Conservation (phyloP, 2,329 filamentous ascomycete genomes). For the Penicillium sp. region DNA sequence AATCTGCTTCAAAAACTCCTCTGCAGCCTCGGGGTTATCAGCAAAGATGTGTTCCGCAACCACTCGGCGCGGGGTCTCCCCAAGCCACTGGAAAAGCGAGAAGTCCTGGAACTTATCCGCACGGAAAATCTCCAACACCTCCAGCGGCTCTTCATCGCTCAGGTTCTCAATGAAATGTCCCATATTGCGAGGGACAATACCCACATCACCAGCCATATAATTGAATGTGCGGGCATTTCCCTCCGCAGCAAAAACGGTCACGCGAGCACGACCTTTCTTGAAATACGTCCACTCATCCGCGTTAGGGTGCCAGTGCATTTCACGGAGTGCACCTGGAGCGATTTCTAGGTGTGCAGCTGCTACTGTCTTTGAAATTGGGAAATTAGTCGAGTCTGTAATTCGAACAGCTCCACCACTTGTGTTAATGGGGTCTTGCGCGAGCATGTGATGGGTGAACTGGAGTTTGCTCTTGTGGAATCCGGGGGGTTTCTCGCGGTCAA, state of each 20-base stretch:
- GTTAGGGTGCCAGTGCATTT: slow-evolving; percentile 81
- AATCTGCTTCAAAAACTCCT: slow-evolving; percentile 63
- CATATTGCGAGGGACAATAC: slow-evolving; percentile 73
- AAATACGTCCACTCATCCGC: slow-evolving; percentile 81
- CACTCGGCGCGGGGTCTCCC: slow-evolving; percentile 62
- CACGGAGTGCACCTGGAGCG: slow-evolving; percentile 67
- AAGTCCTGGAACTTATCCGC: slow-evolving; percentile 72
- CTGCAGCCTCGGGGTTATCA: slow-evolving; percentile 26
- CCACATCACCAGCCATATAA: slow-evolving; percentile 71
- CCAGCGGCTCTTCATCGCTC: slow-evolving; percentile 70
- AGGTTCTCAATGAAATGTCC: slow-evolving; percentile 77
- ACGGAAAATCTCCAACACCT: slow-evolving; percentile 73
- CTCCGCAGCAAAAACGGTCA: slow-evolving; percentile 73
- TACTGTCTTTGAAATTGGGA: slow-evolving; percentile 70
- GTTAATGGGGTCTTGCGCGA: slow-evolving; percentile 62
- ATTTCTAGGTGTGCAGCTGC: slow-evolving; percentile 67
- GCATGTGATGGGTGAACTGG: slow-evolving; percentile 69
- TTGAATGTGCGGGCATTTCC: slow-evolving; percentile 72
- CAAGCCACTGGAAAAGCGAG: slow-evolving; percentile 73
- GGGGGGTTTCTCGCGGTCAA: slow-evolving; percentile 62
- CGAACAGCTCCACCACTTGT: slow-evolving; percentile 62
- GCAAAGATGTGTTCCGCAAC: slow-evolving; percentile 9
- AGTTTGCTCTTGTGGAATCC: slow-evolving; percentile 59
- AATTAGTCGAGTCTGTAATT: slow-evolving; percentile 72
- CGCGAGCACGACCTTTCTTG: slow-evolving; percentile 66